Conservation (phyloP, 495 filamentous ascomycete species). For the Penicillium cosmopolitanum region DNA sequence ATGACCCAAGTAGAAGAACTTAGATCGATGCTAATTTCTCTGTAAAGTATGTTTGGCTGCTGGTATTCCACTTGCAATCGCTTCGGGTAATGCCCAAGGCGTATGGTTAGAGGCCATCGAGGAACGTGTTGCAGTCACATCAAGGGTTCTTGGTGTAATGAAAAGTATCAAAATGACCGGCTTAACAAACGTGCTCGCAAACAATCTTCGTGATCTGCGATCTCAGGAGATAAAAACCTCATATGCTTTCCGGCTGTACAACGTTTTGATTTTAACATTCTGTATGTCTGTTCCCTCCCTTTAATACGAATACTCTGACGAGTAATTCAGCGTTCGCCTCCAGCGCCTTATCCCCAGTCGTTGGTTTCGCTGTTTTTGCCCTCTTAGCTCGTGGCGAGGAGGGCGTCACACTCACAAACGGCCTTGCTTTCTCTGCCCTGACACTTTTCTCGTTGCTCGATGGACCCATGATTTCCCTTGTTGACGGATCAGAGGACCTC, state of each 20-base stretch:
- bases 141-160: slow-evolving; percentile 54
- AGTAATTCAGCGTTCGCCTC: slow-evolving; percentile 21
- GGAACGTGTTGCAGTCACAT: slow-evolving; percentile 54
- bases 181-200: slow-evolving; percentile 41
- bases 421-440: slow-evolving; percentile 28
- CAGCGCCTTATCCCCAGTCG: slow-evolving; percentile 24
- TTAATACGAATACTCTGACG: slow-evolving; percentile 6
- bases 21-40: neutral
- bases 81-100: slow-evolving; percentile 24
- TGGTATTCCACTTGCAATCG: slow-evolving; percentile 24
- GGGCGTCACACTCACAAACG: slow-evolving; percentile 24
- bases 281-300: slow-evolving; percentile 10
- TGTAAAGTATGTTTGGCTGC: slow-evolving; percentile 26
- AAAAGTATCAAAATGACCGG: slow-evolving; percentile 65
- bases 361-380: slow-evolving; percentile 29
- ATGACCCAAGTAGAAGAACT: neutral
- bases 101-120: slow-evolving; percentile 58
- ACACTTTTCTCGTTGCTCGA: slow-evolving; percentile 29
- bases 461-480: slow-evolving; percentile 21
- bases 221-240: slow-evolving; percentile 22
- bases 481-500: slow-evolving; percentile 24
- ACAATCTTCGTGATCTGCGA: slow-evolving; percentile 35
- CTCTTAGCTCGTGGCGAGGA: slow-evolving; percentile 21
- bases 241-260: slow-evolving; percentile 17
- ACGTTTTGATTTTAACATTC: slow-evolving; percentile 17